Evolutionary conservation across 768 basidiomycete genomes (phyloP).

Genomic region (Rhizopogon roseolus): DNA sequence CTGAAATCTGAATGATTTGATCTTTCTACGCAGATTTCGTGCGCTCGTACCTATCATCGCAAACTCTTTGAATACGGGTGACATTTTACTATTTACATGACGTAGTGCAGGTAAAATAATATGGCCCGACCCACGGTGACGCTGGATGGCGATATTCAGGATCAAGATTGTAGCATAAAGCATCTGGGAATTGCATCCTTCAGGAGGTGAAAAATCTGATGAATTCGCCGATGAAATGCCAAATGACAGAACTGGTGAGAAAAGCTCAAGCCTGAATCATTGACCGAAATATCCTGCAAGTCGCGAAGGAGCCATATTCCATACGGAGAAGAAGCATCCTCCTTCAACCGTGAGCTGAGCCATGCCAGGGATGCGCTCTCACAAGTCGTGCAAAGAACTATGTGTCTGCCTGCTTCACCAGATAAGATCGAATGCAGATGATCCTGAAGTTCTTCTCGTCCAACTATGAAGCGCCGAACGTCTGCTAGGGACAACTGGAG

Average conservation of each 20-base stretch:
- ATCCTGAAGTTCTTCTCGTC: slow-evolving; percentile 26
- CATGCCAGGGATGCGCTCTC: neutral
- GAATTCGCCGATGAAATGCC: neutral
- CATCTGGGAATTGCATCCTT: slow-evolving; percentile 9
- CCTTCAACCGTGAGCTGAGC: slow-evolving; percentile 8
- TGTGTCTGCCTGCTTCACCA: slow-evolving; percentile 1
- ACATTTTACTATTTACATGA: no score
- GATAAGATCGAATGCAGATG: slow-evolving; percentile 12
- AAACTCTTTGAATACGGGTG: no score
- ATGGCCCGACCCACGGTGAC: no score
- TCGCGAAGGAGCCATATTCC: slow-evolving; percentile 18
- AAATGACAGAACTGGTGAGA: neutral
- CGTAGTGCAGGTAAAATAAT: no score
- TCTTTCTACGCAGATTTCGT: no score
- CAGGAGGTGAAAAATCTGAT: slow-evolving; percentile 1
- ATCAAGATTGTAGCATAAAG: slow-evolving; percentile 11
- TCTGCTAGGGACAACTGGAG: slow-evolving; percentile 22
- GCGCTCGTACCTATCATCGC: no score
- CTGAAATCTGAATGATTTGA: no score
- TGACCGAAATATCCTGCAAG: slow-evolving; percentile 8
- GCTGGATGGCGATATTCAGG: no score
- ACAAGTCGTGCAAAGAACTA: slow-evolving; percentile 2
- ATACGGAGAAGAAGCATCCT: slow-evolving; percentile 7
- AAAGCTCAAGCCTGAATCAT: neutral
- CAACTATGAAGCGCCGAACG: slow-evolving; percentile 26